Evolutionary conservation across 495 filamentous ascomycete genomes (phyloP), one percentile per base, ranked within the genome.

Genomic region (Cenococcum geophilum): DNA sequence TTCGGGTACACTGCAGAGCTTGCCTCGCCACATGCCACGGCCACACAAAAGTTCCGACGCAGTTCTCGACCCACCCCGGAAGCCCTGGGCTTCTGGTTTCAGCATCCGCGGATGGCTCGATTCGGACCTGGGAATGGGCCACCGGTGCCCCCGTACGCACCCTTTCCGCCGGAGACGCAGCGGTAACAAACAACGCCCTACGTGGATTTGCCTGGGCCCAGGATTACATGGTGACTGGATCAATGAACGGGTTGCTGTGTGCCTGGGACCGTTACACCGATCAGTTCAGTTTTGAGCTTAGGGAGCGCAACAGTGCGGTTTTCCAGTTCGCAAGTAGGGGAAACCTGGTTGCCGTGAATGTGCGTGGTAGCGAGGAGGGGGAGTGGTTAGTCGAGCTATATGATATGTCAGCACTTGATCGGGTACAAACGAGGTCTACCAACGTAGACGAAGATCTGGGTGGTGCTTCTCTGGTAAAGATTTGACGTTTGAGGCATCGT

Each of bases 351-450:
- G 48, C 48, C 10, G 48, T 51, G n/a, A n/a, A n/a, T 51, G 48
- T 22, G 48, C 11, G 3, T 18, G 3, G 48, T 3, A 3, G 18
- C 23, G 21, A 51, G 48, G 23, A 21, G 16, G 21, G 48, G 48
- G 23, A n/a, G n/a, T 21, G 23, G 18, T 4, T 23, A 23, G 21
- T 51, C 22, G 48, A 51, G 48, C 48, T 51, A 23, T 51, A 40
- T 40, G 36, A 51, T 23, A 22, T 51, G 12, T 51, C 48, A 23
- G 48, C n/a, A 51, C 48, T 51, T 51, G 48, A 51, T 22, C n/a
- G 3, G 48, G 48, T 20, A 21, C 48, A 51, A 21, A 22, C 16
- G 18, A 51, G 48, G 48, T 51, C 23, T 51, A 21, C 23, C n/a
- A 51, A 51, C 21, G 23, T 4, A 23, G 11, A 51, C n/a, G 48